Percentiles rank a stretch among this genome's conserved stretches.
These are phyloP conservation scores for Talaromyces funiculosus DNA, from an alignment of 2,329 filamentous ascomycete species.

Conservation along the genomic window DNA sequence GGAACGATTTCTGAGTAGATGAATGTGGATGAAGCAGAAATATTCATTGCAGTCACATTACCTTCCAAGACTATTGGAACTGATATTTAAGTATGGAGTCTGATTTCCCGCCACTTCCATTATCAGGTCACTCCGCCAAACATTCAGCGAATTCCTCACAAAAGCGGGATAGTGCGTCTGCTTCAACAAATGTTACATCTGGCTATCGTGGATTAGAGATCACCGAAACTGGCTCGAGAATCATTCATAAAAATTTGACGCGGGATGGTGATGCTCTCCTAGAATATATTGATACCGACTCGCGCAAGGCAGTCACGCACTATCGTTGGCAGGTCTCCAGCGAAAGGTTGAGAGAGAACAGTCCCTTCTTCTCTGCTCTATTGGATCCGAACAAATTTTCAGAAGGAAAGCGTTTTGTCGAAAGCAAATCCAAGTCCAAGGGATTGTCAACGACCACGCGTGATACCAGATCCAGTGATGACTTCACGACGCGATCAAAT, in stretches of 20 bases:
- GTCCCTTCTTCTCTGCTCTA: constrained; percentile 36
- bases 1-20: no score
- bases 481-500: constrained; percentile 1
- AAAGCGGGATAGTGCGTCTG: neutral
- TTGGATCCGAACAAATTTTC: constrained; percentile 39
- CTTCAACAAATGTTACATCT: neutral
- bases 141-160: neutral
- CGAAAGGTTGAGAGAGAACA: constrained; percentile 26
- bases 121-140: neutral
- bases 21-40: no score
- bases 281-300: constrained; percentile 23
- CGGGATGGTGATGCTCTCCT: constrained; percentile 32
- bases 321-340: constrained; percentile 33
- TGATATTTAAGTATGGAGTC: constrained; percentile 20
- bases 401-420: constrained; percentile 32
- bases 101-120: constrained; percentile 21
- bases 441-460: constrained; percentile 10
- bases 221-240: constrained; percentile 7
- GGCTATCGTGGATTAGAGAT: constrained; percentile 3
- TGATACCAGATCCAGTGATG: neutral
- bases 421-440: constrained; percentile 18
- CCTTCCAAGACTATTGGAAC: neutral
- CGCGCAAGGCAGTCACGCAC: constrained; percentile 9
- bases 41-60: no score
- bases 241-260: constrained; percentile 20